Evolutionary conservation across 2,329 filamentous ascomycete species (phyloP).

Genomic region (Trichoderma endophyticum): DNA sequence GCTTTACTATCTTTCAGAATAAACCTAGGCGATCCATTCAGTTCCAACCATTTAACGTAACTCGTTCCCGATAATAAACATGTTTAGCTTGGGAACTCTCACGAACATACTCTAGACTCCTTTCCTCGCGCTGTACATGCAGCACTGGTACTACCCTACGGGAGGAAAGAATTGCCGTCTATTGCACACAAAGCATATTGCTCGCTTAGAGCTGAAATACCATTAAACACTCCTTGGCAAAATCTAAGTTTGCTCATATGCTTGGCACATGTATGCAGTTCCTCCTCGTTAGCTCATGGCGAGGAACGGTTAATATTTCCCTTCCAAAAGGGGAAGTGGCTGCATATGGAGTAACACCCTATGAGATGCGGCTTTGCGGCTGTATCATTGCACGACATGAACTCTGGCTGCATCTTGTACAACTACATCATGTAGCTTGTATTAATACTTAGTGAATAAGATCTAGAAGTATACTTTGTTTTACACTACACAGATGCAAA

Average conservation of each 20-base stretch:
- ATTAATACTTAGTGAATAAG: too few species aligned
- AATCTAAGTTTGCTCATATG: background rate
- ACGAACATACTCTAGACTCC: background rate
- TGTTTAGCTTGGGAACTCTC: background rate
- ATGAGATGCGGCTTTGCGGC: background rate
- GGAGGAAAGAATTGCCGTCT: background rate
- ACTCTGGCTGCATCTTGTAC: background rate
- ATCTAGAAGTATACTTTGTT: background rate
- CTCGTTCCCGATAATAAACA: background rate
- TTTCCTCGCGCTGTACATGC: background rate
- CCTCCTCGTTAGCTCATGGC: background rate
- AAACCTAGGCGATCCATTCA: background rate
- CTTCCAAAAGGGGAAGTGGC: background rate
- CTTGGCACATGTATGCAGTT: background rate
- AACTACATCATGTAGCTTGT: too few species aligned
- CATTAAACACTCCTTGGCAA: background rate
- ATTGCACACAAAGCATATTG: background rate
- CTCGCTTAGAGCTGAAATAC: background rate
- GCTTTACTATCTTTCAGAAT: background rate
- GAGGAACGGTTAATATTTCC: background rate
- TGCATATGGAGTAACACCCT: background rate
- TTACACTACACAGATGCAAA: background rate
- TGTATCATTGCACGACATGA: background rate
- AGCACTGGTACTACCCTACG: background rate
- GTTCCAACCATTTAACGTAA: background rate